Conservation (phyloP, 2,329 filamentous ascomycete species). For the Trichoderma koningiopsis region DNA sequence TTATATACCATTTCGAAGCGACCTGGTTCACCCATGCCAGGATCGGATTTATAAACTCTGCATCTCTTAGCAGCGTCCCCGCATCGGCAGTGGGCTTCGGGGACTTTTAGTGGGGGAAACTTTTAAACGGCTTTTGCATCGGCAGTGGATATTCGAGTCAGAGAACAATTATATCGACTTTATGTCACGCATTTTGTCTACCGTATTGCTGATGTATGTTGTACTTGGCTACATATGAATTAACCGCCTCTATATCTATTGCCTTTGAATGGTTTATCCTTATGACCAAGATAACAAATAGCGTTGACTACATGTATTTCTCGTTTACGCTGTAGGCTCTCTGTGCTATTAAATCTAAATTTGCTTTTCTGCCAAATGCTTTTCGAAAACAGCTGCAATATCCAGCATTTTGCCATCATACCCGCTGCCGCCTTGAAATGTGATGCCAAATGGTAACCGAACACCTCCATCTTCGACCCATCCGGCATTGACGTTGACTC, state of each 20-base stretch:
- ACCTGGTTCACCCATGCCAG: neutral
- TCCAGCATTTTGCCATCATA: constrained; percentile 7
- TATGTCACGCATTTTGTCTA: neutral
- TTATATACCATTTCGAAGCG: neutral
- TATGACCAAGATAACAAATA: constrained; percentile 34
- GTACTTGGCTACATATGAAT: no score
- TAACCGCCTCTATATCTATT: neutral
- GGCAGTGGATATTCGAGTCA: neutral
- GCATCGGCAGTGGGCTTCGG: constrained; percentile 12
- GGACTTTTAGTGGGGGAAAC: neutral
- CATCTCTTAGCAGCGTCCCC: neutral
- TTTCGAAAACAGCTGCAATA: constrained; percentile 9
- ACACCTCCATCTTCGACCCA: constrained; percentile 1
- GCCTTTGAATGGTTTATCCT: constrained; percentile 16
- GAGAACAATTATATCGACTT: neutral
- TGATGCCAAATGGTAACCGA: constrained; percentile 9
- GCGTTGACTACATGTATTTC: constrained; percentile 31
- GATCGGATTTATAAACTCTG: no score
- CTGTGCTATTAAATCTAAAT: neutral
- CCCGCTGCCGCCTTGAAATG: neutral
- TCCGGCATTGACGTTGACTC: constrained; percentile 12
- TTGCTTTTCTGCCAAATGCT: neutral
- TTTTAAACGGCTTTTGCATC: neutral
- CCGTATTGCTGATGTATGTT: neutral
- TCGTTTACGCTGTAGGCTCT: neutral